Conservation (phyloP, 2,329 filamentous ascomycete genomes). For the Alternaria burnsii region DNA sequence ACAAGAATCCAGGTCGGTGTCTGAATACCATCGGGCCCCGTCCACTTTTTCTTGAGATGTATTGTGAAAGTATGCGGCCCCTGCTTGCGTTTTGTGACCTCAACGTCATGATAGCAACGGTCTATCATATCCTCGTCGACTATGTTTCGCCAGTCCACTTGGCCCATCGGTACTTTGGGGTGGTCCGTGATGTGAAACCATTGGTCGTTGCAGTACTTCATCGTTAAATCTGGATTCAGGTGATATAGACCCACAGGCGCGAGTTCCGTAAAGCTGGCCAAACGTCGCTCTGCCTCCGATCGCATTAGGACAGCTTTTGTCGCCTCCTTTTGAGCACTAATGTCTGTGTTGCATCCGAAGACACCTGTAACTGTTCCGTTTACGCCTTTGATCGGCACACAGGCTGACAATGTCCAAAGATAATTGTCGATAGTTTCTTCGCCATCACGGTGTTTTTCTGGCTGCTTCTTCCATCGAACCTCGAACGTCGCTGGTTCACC, state of each 20-base stretch:
- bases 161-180: constrained; percentile 14
- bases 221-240: constrained; percentile 21
- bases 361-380: constrained; percentile 28
- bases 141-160: constrained; percentile 14
- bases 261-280: constrained; percentile 25
- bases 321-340: constrained; percentile 35
- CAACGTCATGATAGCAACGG: constrained; percentile 10
- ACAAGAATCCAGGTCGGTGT: constrained; percentile 25
- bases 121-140: constrained; percentile 11
- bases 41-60: constrained; percentile 27
- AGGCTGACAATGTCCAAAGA: constrained; percentile 33
- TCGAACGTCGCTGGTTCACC: constrained; percentile 35
- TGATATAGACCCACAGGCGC: constrained; percentile 22
- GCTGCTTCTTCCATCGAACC: constrained; percentile 34
- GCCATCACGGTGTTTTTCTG: neutral
- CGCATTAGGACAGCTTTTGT: constrained; percentile 19
- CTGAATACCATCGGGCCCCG: constrained; percentile 20
- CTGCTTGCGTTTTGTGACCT: neutral
- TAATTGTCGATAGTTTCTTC: constrained; percentile 5
- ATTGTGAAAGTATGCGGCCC: constrained; percentile 17
- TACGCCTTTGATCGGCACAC: constrained; percentile 30
- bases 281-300: constrained; percentile 27
- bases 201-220: constrained; percentile 32
- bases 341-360: constrained; percentile 35
- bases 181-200: constrained; percentile 28